These are phyloP conservation scores for Pythium sukuiense DNA, from an alignment of 352 stramenopile species.

Conservation along the genomic window DNA sequence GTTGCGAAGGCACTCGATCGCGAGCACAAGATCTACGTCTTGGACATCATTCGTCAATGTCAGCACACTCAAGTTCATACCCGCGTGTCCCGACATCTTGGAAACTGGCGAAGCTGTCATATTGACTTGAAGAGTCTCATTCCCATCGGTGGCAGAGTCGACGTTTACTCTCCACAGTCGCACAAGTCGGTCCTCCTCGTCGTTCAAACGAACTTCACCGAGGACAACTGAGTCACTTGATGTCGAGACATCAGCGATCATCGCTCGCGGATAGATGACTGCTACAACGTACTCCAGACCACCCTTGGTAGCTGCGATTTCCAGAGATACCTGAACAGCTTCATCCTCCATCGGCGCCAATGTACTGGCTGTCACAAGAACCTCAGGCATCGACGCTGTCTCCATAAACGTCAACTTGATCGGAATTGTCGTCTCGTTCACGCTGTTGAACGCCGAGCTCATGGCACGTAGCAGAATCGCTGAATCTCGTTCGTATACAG, in stretches of 20 bases:
- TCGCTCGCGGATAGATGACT: conserved; percentile 2
- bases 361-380: background rate
- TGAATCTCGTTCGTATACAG: background rate
- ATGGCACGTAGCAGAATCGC: conserved; percentile 1
- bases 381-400: background rate
- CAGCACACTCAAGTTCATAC: conserved; percentile 14
- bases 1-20: background rate
- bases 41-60: conserved; percentile 14
- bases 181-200: background rate
- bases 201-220: background rate
- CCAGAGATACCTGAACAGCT: background rate
- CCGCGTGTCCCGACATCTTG: conserved; percentile 3
- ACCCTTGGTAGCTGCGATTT: background rate
- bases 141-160: background rate
- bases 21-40: background rate
- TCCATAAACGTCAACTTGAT: conserved; percentile 14
- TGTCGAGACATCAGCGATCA: conserved; percentile 1
- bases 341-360: conserved; percentile 9
- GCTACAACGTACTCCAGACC: conserved; percentile 4
- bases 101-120: background rate
- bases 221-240: background rate
- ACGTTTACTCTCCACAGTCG: background rate
- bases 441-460: conserved; percentile 18
- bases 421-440: conserved; percentile 7
- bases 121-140: background rate